phyloP scores from a whole-genome alignment of 371 early-diverging fungal genomes.

The Nematocida sp. region DNA sequence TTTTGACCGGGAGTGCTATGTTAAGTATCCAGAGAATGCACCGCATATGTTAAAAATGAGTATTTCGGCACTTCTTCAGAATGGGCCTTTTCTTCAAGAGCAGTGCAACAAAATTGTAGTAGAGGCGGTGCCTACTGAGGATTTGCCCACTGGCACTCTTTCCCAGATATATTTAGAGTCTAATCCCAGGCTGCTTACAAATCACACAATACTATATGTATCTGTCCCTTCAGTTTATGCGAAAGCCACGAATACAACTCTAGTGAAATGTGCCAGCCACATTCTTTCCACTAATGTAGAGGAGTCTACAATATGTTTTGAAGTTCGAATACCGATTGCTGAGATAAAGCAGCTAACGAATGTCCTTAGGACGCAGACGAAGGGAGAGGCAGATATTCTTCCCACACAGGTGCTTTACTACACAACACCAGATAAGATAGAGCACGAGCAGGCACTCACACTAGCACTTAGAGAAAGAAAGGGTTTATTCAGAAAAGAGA shows the following conservation, averaged over 20 bases:
- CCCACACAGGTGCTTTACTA: neutral
- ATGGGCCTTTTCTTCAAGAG: slow-evolving; percentile 34
- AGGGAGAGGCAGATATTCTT: slow-evolving; percentile 43
- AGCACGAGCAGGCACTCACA: slow-evolving; percentile 19
- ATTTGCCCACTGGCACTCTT: neutral
- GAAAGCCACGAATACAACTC: slow-evolving; percentile 10
- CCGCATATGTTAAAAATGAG: slow-evolving; percentile 13
- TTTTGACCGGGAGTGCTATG: slow-evolving; percentile 16
- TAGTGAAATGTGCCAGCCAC: neutral
- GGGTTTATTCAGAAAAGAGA: slow-evolving; percentile 40
- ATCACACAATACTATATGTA: slow-evolving; percentile 19
- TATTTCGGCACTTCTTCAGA: slow-evolving; percentile 24
- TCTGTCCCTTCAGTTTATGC: neutral
- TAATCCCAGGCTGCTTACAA: slow-evolving; percentile 26
- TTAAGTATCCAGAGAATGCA: slow-evolving; percentile 3
- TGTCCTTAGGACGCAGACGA: slow-evolving; percentile 11
- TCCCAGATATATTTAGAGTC: slow-evolving; percentile 29
- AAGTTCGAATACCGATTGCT: slow-evolving; percentile 20
- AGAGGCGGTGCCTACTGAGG: neutral
- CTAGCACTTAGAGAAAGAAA: slow-evolving; percentile 29
- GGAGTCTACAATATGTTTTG: neutral
- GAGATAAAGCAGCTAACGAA: slow-evolving; percentile 26
- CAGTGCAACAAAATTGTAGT: slow-evolving; percentile 3
- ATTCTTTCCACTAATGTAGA: slow-evolving; percentile 8
- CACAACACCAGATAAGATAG: slow-evolving; percentile 8